Percentiles rank a stretch among this genome's conserved stretches.
phyloP scores from a whole-genome alignment of 2,329 filamentous ascomycete genomes.

The Nigrospora sphaerica region DNA sequence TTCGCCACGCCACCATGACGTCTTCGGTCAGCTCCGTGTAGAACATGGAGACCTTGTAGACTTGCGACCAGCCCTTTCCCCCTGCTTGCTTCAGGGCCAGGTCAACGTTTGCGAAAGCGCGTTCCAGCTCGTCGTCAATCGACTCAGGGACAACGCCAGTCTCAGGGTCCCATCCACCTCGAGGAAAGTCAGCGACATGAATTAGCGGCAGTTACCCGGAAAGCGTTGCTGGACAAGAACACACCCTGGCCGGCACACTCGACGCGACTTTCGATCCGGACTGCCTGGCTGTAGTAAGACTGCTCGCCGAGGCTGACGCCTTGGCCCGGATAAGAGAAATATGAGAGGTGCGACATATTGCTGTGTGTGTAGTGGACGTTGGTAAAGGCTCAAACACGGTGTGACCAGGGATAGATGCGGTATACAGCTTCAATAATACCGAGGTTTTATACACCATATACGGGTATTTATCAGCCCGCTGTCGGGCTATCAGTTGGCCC shows the following conservation, averaged over 20 bases:
- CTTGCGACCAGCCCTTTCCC: slow-evolving; percentile 48
- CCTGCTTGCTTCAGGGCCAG: slow-evolving; percentile 41
- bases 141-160: slow-evolving; percentile 21
- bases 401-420: too few species aligned
- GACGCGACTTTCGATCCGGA: slow-evolving; percentile 39
- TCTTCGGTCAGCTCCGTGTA: slow-evolving; percentile 34
- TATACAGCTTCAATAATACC: too few species aligned
- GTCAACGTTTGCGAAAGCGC: slow-evolving; percentile 51
- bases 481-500: too few species aligned
- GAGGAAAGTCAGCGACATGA: neutral
- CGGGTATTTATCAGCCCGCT: too few species aligned
- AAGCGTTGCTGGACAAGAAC: neutral
- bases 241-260: slow-evolving; percentile 38
- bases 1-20: slow-evolving; percentile 30
- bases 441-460: too few species aligned
- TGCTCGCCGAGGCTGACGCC: slow-evolving; percentile 20
- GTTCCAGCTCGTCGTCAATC: slow-evolving; percentile 38
- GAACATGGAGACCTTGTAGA: slow-evolving; percentile 39
- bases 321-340: slow-evolving; percentile 20
- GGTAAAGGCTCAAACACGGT: too few species aligned
- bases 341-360: slow-evolving; percentile 22
- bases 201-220: neutral
- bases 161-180: slow-evolving; percentile 23
- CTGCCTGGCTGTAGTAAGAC: slow-evolving; percentile 36
- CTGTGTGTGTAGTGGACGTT: too few species aligned